Conservation (phyloP, 2,329 filamentous ascomycete species). For the Corinectria fuckeliana region DNA sequence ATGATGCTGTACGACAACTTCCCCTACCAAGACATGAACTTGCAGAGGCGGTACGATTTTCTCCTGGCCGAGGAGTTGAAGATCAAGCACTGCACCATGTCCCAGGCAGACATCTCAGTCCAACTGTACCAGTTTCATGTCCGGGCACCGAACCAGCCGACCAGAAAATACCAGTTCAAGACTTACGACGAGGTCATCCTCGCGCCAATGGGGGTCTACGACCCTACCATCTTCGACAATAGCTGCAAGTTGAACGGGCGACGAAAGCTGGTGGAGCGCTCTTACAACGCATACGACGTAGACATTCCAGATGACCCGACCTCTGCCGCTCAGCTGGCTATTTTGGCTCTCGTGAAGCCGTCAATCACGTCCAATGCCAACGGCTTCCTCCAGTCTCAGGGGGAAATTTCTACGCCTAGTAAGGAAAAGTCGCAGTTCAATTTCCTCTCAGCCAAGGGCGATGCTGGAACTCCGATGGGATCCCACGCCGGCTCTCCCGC, state of each 20-base stretch:
- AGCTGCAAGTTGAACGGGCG: conserved; percentile 79
- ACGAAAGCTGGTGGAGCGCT: conserved; percentile 82
- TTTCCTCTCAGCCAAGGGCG: conserved; percentile 65
- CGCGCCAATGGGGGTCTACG: conserved; percentile 94
- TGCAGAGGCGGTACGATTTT: conserved; percentile 89
- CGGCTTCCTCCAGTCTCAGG: conserved; percentile 50
- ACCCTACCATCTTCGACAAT: conserved; percentile 86
- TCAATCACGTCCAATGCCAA: conserved; percentile 57
- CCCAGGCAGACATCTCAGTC: conserved; percentile 86
- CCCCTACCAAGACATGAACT: conserved; percentile 92
- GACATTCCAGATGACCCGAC: conserved; percentile 86
- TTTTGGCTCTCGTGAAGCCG: conserved; percentile 66
- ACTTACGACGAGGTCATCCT: conserved; percentile 95
- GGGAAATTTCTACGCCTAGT: conserved; percentile 63
- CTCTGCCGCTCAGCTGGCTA: conserved; percentile 80
- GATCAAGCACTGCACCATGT: conserved; percentile 89
- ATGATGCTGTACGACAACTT: conserved; percentile 99
- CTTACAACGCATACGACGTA: conserved; percentile 92
- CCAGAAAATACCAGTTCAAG: conserved; percentile 93
- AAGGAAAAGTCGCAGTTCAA: conserved; percentile 73
- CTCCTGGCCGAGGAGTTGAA: conserved; percentile 95
- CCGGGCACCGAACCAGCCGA: conserved; percentile 85
- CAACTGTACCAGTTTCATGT: conserved; percentile 91
- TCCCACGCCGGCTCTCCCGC: conserved; percentile 88
- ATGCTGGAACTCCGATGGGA: conserved; percentile 79